Base-by-base conservation (phyloP, 2,329 filamentous ascomycete species). In the Fusarium xylarioides region DNA sequence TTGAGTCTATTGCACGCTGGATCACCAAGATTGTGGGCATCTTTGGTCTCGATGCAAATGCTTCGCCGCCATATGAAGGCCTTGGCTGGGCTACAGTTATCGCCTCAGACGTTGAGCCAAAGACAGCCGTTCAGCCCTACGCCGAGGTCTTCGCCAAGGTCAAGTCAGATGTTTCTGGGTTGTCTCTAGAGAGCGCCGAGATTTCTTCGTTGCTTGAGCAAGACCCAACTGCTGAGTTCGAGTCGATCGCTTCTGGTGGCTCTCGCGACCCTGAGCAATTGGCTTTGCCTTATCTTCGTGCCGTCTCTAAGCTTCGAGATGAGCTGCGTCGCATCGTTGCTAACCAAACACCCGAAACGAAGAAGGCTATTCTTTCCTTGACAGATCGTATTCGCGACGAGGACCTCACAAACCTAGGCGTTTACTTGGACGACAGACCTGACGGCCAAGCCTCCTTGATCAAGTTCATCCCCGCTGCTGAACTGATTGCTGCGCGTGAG, bases 351-450 rank as follows among this genome's bases (percentile, higher is more conserved):
- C 81, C 86, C 0, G 82, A 86, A 21, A 85, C 90, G 4, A 90
- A 92, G 67, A 93, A 94, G 79, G 88, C 92, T 7, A 90, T 96
- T 42, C 89, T 98, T 4, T 82, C 86, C 1, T 88, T 97, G 52
- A 96, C 92, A 74, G 95, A 97, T 79, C 87, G 89, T 23, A 89
- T 98, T 47, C 92, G 95, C 58, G 93, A 98, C 80, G 87, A 90
- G 15, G 91, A 95, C 63, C 89, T 98, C 16, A 95, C 93, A 77
- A 91, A 95, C 65, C 85, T 97, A 0, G 93, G 92, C 42, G 92
- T 98, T 65, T 97, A 97, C 78, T 90, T 98, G 2, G 95, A 98
- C 79, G 95, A 98, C 78, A 90, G 94, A 55, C 84, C 84, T n/a
- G 88, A 88, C 52, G 85, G 85, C 61, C 87, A 87, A 79, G 91